These are phyloP conservation scores for Aspergillus ochraceoroseus DNA, from an alignment of 2,329 filamentous ascomycete species.

Conservation along the genomic window DNA sequence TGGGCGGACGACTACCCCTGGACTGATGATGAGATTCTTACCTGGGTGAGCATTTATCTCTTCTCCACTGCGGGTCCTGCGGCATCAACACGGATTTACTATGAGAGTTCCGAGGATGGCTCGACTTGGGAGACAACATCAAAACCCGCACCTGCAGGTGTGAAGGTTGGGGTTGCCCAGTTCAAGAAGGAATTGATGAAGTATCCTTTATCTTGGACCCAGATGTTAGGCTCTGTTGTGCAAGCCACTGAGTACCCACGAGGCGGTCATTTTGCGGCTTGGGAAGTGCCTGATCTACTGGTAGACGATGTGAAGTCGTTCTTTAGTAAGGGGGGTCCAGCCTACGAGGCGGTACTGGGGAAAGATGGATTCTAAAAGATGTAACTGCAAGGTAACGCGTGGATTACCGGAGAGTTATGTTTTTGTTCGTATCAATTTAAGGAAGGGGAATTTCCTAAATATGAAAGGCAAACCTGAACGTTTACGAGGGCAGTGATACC, in stretches of 20 bases:
- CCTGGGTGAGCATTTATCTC: constrained; percentile 69
- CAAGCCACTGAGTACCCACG: constrained; percentile 44
- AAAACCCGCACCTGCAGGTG: constrained; percentile 41
- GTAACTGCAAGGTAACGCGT: background rate
- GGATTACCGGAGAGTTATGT: too few species aligned
- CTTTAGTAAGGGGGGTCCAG: constrained; percentile 43
- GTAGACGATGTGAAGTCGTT: constrained; percentile 46
- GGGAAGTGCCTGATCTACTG: constrained; percentile 48
- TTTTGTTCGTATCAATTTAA: too few species aligned
- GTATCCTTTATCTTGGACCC: constrained; percentile 49
- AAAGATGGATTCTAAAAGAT: constrained; percentile 32
- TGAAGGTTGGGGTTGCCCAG: constrained; percentile 52
- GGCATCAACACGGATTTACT: constrained; percentile 66
- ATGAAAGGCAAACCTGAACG: background rate
- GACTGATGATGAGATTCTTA: constrained; percentile 71
- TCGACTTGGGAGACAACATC: constrained; percentile 25
- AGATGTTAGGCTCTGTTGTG: constrained; percentile 50
- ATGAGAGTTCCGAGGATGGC: constrained; percentile 51
- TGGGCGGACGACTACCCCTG: constrained; percentile 70
- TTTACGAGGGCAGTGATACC: background rate
- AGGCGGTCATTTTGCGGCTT: constrained; percentile 53
- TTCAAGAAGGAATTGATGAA: constrained; percentile 50
- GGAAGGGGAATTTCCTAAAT: too few species aligned
- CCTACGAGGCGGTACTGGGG: constrained; percentile 33
- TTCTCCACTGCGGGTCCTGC: constrained; percentile 66